Evolutionary conservation across 768 basidiomycete genomes (phyloP), one percentile per base, ranked within the genome.

Genomic region (Russula earlei): DNA sequence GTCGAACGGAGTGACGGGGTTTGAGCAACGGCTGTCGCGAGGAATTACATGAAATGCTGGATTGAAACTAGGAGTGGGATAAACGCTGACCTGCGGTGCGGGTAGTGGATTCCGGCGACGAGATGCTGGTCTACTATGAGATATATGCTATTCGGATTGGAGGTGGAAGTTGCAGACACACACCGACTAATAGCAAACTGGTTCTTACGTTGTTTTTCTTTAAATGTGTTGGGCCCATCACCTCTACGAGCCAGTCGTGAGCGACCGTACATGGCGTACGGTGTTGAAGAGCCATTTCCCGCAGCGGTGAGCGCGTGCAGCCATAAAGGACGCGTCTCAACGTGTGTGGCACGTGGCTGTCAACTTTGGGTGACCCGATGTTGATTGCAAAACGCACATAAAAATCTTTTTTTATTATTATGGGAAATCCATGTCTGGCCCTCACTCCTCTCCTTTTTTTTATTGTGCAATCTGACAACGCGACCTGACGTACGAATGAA

Each of bases 1-100:
- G 64, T 51, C 29, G 64, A 61, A 17, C 40, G 51, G 24, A 31
- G 33, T 24, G 24, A 36, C 12, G 31, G 27, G 8, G 45, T n/a
- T n/a, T 49, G 27, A 27, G 40, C 14, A 34, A 27, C 5, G 14
- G 46, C 59, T 57, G 25, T 33, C 17, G 9, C 8, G 15, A 20
- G 11, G 19, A 20, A 19, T 19, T 11, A 47, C 19, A 15, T 24
- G 6, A 43, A 36, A 42, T 10, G 15, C 19, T 34, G 27, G 14
- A 48, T 17, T 24, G 15, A 25, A 7, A 22, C 9, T 22, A 40
- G 22, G 7, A 24, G 19, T 31, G 48, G 14, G 2, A n/a, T 31
- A 20, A 4, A 27, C 24, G 25, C 34, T 50, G 11, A 29, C 55
- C 19, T 29, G 20, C 9, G 48, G 34, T 44, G 33, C 34, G 29